Percentiles rank a stretch among this genome's conserved stretches.
Conservation (phyloP, 192 early-diverging fungal genomes). For the Coemansia sp. region DNA sequence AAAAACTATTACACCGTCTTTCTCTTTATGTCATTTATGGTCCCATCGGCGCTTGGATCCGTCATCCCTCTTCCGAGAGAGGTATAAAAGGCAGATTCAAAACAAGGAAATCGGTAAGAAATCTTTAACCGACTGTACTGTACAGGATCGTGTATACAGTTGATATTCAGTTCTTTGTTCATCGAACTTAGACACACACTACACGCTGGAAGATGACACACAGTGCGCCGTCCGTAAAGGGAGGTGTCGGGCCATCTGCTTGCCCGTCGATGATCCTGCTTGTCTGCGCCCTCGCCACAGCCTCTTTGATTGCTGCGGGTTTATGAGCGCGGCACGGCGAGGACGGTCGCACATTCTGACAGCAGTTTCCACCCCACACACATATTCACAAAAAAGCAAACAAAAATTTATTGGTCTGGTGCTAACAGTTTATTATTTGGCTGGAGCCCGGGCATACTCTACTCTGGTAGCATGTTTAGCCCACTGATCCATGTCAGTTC, state of each 20-base stretch:
- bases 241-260: slow-evolving; percentile 18
- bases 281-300: slow-evolving; percentile 32
- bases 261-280: slow-evolving; percentile 48
- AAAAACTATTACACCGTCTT: too few species aligned
- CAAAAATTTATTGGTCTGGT: too few species aligned
- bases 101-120: neutral
- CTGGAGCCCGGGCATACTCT: slow-evolving; percentile 8
- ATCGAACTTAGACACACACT: slow-evolving; percentile 49
- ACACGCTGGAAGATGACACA: slow-evolving; percentile 50
- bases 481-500: slow-evolving; percentile 5
- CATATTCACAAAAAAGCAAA: neutral
- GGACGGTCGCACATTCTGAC: slow-evolving; percentile 54
- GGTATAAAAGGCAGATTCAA: neutral
- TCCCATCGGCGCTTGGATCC: neutral
- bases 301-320: slow-evolving; percentile 10
- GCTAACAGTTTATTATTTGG: too few species aligned
- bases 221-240: slow-evolving; percentile 54
- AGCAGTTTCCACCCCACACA: slow-evolving; percentile 9
- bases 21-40: too few species aligned
- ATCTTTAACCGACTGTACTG: slow-evolving; percentile 51
- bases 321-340: slow-evolving; percentile 42
- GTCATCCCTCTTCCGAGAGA: too few species aligned
- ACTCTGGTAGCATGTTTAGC: slow-evolving; percentile 14
- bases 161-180: slow-evolving; percentile 55
- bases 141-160: slow-evolving; percentile 57